Conservation (phyloP, 2,329 filamentous ascomycete genomes). For the Sphaerulina vaccinii region DNA sequence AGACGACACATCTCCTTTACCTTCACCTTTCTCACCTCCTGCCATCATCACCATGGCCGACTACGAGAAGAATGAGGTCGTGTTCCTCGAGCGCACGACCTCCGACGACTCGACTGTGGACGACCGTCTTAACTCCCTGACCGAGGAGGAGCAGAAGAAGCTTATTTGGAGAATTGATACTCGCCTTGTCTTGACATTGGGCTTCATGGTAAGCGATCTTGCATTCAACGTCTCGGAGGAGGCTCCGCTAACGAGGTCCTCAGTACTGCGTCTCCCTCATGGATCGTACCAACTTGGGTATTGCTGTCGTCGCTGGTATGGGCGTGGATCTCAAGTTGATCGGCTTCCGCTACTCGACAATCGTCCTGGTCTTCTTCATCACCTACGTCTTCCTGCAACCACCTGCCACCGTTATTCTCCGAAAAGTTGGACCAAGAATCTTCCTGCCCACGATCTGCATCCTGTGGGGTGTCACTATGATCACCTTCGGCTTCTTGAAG, state of each 20-base stretch:
- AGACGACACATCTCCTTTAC: not conserved
- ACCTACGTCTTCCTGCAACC: conserved; percentile 71
- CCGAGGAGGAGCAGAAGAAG: conserved; percentile 60
- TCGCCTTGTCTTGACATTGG: conserved; percentile 49
- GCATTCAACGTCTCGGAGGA: not conserved
- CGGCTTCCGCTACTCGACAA: conserved; percentile 38
- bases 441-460: conserved; percentile 44
- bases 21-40: not conserved
- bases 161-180: conserved; percentile 70
- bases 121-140: conserved; percentile 45
- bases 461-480: conserved; percentile 61
- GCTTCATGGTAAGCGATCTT: conserved; percentile 33
- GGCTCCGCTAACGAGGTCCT: not conserved
- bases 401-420: conserved; percentile 66
- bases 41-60: conserved; percentile 21
- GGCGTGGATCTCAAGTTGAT: conserved; percentile 35
- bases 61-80: conserved; percentile 25
- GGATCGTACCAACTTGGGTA: conserved; percentile 37
- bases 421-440: conserved; percentile 56
- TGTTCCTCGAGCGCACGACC: conserved; percentile 29
- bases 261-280: conserved; percentile 37
- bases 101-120: conserved; percentile 29
- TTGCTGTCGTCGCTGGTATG: conserved; percentile 40
- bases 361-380: conserved; percentile 72
- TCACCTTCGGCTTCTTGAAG: conserved; percentile 62